Conservation (phyloP, 805 yeast genomes). For the Pichia deserticola region DNA sequence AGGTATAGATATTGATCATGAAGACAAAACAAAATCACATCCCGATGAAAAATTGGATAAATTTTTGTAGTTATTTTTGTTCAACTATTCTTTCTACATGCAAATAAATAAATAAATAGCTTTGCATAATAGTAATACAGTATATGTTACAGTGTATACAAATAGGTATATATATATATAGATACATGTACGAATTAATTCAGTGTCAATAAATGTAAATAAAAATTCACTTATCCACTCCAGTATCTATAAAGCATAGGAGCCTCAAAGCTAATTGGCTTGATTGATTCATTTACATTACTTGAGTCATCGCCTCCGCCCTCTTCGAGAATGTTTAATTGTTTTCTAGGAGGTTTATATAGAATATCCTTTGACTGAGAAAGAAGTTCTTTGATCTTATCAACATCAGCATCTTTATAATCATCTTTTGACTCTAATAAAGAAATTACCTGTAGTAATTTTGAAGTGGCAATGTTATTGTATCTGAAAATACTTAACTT, state of each 20-base stretch:
- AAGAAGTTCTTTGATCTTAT: conserved; percentile 18
- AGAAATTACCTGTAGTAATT: conserved; percentile 34
- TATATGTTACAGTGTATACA: neutral
- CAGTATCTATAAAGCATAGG: conserved; percentile 61
- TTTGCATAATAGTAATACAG: no score
- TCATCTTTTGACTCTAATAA: conserved; percentile 13
- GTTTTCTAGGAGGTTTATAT: conserved; percentile 27
- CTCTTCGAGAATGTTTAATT: conserved; percentile 26
- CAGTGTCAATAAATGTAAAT: no score
- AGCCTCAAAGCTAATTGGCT: conserved; percentile 53
- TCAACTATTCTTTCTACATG: neutral
- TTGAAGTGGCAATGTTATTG: conserved; percentile 42
- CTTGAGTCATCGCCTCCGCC: conserved; percentile 24
- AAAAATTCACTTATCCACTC: conserved; percentile 38
- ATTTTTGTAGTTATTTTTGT: conserved; percentile 7
- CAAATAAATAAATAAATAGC: neutral
- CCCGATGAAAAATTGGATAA: conserved; percentile 10
- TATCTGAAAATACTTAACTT: conserved; percentile 58
- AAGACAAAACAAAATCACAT: neutral
- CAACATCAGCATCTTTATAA: conserved; percentile 7
- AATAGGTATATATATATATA: neutral
- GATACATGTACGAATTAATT: no score
- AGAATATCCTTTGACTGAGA: conserved; percentile 24
- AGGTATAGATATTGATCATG: conserved; percentile 4
- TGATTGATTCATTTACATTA: conserved; percentile 24